Conservation (phyloP, 2,329 filamentous ascomycete genomes). For the Ciborinia camelliae region DNA sequence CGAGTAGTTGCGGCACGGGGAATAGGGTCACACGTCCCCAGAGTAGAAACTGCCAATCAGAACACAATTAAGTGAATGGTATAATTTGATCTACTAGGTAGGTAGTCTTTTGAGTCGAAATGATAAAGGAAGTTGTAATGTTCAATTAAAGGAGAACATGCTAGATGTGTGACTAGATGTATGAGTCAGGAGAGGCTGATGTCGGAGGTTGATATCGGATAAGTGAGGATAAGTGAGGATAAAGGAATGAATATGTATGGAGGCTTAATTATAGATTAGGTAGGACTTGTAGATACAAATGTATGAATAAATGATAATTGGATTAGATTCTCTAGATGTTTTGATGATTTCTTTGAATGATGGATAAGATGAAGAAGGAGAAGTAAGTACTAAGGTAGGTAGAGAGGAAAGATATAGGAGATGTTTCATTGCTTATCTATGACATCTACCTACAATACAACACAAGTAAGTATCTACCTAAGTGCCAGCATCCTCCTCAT, state of each 20-base stretch:
- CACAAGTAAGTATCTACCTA: too few species aligned
- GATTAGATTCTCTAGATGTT: neutral
- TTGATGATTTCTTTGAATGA: neutral
- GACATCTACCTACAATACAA: neutral
- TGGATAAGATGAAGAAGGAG: neutral
- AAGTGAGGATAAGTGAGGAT: slow-evolving; percentile 9
- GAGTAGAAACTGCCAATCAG: slow-evolving; percentile 8
- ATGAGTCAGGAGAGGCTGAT: slow-evolving; percentile 15
- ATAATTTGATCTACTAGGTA: too few species aligned
- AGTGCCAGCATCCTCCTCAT: too few species aligned
- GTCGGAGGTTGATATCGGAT: neutral
- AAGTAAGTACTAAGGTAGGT: neutral
- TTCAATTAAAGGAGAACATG: neutral
- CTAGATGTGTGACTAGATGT: slow-evolving; percentile 8
- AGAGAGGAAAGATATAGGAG: neutral
- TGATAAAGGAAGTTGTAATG: neutral
- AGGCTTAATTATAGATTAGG: slow-evolving; percentile 7
- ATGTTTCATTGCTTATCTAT: slow-evolving; percentile 13
- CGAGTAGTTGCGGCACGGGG: slow-evolving; percentile 7
- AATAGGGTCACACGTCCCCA: slow-evolving; percentile 1
- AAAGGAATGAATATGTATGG: neutral
- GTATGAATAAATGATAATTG: neutral
- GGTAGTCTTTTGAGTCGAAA: neutral
- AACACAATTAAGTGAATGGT: slow-evolving; percentile 9
- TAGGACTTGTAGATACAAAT: neutral